These are phyloP conservation scores for Vicia villosa DNA, from an alignment of 306 rosid genomes.

Conservation along the genomic window DNA sequence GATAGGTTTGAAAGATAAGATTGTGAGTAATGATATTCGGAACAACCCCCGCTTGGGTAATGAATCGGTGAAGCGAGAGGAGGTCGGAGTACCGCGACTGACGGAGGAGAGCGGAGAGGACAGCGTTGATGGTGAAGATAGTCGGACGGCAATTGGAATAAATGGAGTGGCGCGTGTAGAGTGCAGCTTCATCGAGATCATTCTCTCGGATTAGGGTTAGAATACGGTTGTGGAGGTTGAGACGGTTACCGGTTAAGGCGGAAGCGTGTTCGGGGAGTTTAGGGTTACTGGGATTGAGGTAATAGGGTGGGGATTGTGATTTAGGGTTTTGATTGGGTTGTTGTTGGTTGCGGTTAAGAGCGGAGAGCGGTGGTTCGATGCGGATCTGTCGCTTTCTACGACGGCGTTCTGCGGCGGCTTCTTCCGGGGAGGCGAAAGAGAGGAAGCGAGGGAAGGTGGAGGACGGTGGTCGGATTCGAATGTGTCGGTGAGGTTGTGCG, in stretches of 20 bases:
- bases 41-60: slow-evolving; percentile 90
- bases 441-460: slow-evolving; percentile 56
- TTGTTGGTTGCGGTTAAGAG: slow-evolving; percentile 66
- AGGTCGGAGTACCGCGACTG: slow-evolving; percentile 88
- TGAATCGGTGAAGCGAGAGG: slow-evolving; percentile 86
- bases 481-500: slow-evolving; percentile 39
- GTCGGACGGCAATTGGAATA: slow-evolving; percentile 95
- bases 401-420: slow-evolving; percentile 97
- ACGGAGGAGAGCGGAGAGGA: slow-evolving; percentile 76
- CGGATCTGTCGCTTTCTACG: slow-evolving; percentile 96
- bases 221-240: slow-evolving; percentile 78
- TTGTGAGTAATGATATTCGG: slow-evolving; percentile 85
- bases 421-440: slow-evolving; percentile 88
- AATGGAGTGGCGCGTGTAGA: slow-evolving; percentile 89
- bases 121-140: slow-evolving; percentile 84
- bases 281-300: slow-evolving; percentile 78
- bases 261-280: slow-evolving; percentile 85
- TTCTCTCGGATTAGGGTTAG: slow-evolving; percentile 74
- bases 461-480: slow-evolving; percentile 27
- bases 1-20: slow-evolving; percentile 83
- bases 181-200: slow-evolving; percentile 91
- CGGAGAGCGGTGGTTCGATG: slow-evolving; percentile 88
- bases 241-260: slow-evolving; percentile 77
- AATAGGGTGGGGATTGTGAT: slow-evolving; percentile 48
- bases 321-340: slow-evolving; percentile 42